Evolutionary conservation across 371 early-diverging fungal species (phyloP).

Genomic region (Batrachochytrium dendrobatidis): DNA sequence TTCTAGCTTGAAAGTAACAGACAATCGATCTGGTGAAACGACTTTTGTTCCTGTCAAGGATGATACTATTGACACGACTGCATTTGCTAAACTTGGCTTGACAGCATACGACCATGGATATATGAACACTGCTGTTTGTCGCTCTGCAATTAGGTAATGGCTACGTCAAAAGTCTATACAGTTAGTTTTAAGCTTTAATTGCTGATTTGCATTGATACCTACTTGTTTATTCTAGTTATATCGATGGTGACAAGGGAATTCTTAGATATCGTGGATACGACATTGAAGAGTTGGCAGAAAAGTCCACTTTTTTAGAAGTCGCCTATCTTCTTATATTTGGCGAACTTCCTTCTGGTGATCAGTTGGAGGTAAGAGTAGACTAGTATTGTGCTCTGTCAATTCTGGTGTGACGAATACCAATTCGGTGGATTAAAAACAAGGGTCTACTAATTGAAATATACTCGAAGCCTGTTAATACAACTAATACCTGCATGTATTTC

Average conservation of each 20-base stretch:
- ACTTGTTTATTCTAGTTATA: constrained; percentile 34
- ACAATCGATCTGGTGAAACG: not conserved
- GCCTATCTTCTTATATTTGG: constrained; percentile 38
- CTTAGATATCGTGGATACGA: constrained; percentile 45
- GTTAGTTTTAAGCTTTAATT: not conserved
- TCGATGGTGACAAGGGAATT: constrained; percentile 54
- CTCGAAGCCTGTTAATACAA: no score
- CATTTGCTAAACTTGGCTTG: constrained; percentile 31
- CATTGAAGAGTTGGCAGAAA: constrained; percentile 38
- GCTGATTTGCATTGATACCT: no score
- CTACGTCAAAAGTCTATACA: not conserved
- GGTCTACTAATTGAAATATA: no score
- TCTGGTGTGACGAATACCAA: no score
- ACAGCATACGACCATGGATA: constrained; percentile 36
- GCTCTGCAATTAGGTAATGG: constrained; percentile 43
- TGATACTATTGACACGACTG: constrained; percentile 30
- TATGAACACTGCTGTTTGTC: constrained; percentile 36
- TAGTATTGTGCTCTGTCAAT: no score
- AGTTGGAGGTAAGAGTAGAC: constrained; percentile 21
- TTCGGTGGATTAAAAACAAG: not conserved
- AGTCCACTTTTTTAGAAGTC: constrained; percentile 36
- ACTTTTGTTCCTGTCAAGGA: constrained; percentile 3
- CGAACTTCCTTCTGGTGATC: constrained; percentile 29
- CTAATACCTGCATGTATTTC: no score
- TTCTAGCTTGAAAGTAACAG: constrained; percentile 3